Conservation (phyloP, 371 early-diverging fungal genomes). For the Mucor saturninus region DNA sequence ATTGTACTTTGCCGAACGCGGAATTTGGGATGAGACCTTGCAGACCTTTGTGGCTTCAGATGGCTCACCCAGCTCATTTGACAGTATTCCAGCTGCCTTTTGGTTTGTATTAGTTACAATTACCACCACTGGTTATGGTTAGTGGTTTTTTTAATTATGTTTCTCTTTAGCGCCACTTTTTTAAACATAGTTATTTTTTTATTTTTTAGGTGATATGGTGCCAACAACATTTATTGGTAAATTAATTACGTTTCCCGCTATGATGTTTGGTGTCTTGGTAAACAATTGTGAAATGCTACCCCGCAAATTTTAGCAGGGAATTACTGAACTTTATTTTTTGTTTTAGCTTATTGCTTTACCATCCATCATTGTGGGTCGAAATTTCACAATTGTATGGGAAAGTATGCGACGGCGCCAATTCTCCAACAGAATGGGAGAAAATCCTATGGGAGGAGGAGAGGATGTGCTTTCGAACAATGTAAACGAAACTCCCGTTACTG, state of each 20-base stretch:
- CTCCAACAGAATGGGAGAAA: constrained; percentile 9
- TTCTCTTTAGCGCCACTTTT: too few species aligned
- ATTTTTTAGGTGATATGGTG: constrained; percentile 64
- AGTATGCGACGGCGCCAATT: constrained; percentile 58
- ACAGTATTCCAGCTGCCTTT: constrained; percentile 82
- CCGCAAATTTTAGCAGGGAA: neutral
- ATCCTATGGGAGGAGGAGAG: constrained; percentile 11
- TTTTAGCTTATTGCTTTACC: constrained; percentile 78
- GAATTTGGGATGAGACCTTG: constrained; percentile 75
- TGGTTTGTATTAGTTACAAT: constrained; percentile 86
- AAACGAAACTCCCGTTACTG: constrained; percentile 6
- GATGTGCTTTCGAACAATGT: neutral
- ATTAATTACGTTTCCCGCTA: constrained; percentile 81
- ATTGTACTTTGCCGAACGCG: constrained; percentile 86
- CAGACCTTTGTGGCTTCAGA: constrained; percentile 30
- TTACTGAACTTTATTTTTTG: neutral
- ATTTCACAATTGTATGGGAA: constrained; percentile 88
- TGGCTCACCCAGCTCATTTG: constrained; percentile 56
- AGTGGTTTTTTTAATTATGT: neutral
- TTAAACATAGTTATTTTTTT: too few species aligned
- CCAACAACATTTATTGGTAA: constrained; percentile 86
- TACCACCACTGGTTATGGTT: constrained; percentile 86
- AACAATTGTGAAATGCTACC: neutral
- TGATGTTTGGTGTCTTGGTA: constrained; percentile 83
- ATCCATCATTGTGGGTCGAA: constrained; percentile 88